Conservation (phyloP, 2,329 filamentous ascomycete species). For the Pseudogymnoascus sp. region DNA sequence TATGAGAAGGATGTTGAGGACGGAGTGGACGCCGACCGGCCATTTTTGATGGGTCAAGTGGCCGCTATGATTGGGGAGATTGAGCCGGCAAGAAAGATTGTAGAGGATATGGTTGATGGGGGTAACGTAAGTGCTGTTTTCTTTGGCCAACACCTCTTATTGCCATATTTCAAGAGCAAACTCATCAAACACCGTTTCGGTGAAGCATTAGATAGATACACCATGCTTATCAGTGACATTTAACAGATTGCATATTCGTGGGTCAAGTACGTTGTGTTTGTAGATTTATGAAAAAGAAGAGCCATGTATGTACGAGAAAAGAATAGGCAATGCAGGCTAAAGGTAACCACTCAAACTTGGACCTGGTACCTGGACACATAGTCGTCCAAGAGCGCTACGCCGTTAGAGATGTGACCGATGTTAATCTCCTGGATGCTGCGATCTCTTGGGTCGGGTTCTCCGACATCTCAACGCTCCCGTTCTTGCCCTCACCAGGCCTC, state of each 20-base stretch:
- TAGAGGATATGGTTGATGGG: constrained; percentile 79
- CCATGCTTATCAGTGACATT: constrained; percentile 13
- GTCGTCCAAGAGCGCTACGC: too few relatives aligned
- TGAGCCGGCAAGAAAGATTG: constrained; percentile 74
- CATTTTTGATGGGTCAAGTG: constrained; percentile 91
- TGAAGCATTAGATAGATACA: constrained; percentile 20
- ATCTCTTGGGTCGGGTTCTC: too few relatives aligned
- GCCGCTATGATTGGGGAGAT: constrained; percentile 69
- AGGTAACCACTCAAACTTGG: background rate
- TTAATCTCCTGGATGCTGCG: too few relatives aligned
- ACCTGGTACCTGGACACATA: background rate
- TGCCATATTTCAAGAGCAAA: constrained; percentile 25
- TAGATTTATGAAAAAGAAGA: background rate
- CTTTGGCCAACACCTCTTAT: too few relatives aligned
- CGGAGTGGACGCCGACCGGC: constrained; percentile 73
- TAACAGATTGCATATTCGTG: background rate
- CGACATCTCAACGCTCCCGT: background rate
- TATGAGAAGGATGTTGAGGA: constrained; percentile 76
- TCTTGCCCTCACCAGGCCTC: background rate
- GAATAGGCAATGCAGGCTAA: background rate
- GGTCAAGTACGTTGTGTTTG: background rate
- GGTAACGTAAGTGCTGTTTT: too few relatives aligned
- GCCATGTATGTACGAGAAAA: background rate
- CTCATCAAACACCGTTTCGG: background rate
- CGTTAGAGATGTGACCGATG: too few relatives aligned